Base-by-base conservation (phyloP, 352 stramenopile species). In the Phytophthora sansomeana region DNA sequence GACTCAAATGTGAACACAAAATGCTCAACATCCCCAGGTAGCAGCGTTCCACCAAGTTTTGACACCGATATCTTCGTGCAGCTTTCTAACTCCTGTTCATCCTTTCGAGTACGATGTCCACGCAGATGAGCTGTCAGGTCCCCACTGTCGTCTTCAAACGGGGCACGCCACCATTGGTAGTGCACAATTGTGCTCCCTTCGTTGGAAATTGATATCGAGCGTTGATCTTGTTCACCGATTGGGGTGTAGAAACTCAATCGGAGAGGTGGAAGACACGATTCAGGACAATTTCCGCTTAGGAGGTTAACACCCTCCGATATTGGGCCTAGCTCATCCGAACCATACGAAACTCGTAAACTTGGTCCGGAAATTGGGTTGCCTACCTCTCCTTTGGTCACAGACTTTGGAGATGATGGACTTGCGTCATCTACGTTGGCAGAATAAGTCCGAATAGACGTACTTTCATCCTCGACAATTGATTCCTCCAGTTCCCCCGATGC, bases 1-100 rank as follows among this genome's bases (percentile, higher is more conserved):
- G 85, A 81, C 21, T 65, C 35, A 43, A 94, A 95, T 10, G 72
- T 83, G 56, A 95, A 93, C 10, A 63, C 64, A 52, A 95, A 86
- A 24, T 57, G 54, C n/a, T 80, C 48, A 1, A 29, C 62, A 43
- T 92, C 84, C 13, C 76, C 73, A 0, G 87, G 85, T n/a, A 92
- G 60, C 5, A 91, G 38, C 4, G 70, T 77, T 16, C 77, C 84
- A n/a, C 78, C 53, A 5, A 67, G 52, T 44, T 71, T 60, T 6
- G 80, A 89, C 21, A 93, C 71, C 4, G 65, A 86, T 8, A 72
- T 91, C 8, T 32, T 79, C 24, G 63, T 73, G 14, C 30, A 50
- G 35, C 24, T 32, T 38, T 69, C 19, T 2, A 65, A 39, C 6
- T 78, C 65, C 33, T 74, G 46, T 19, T 69, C 52, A 26, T 73